Base-by-base conservation (phyloP, 225 moss, liverwort and hornwort species). In the Bryoerythrophyllum caledonicum region DNA sequence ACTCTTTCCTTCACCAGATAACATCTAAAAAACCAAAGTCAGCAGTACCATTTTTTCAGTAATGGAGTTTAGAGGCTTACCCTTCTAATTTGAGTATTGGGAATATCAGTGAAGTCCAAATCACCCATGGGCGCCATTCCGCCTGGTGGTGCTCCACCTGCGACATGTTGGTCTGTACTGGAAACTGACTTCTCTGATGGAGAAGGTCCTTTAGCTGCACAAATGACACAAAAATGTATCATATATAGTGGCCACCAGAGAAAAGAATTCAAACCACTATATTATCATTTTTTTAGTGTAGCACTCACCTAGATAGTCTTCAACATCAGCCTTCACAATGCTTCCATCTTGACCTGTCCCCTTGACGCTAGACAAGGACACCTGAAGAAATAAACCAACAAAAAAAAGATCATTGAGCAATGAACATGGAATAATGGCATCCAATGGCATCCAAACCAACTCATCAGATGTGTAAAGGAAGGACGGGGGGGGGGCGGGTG, bases 341-440 rank as follows among this genome's bases (percentile, higher is more conserved):
- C 92, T 88, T 76, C 97, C 97, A 80, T 91, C 91, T 44, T 85
- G 94, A 78, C 97, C 97, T 58, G 94, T 97, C 30, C 97, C 97
- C 77, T 69, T 87, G 53, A 97, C 86, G 77, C 81, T 89, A 67
- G 92, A 86, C 49, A 97, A 80, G 51, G 94, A 81, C 78, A 97
- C 80, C 93, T 93, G 82, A 56, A 61, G 56, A 68, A 66, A 72
- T 41, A 52, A 67, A 41, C 41, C 32, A 32, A 3, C 32, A 17
- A 16, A 48, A 48, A 49, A 48, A 27, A 16, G 65, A 65, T 13
- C 27, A 78, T 25, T 66, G 19, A 76, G 41, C 17, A 67, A 11
- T 44, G 60, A 27, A 60, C 21, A 35, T 48, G 63, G 11, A 17
- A 44, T 44, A 7, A n/a, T n/a, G n/a, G 35, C 26, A 38, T 40